These are phyloP conservation scores for Oryza rufipogon DNA, from an alignment of 176 grass and related monocot genomes.

Conservation along the genomic window DNA sequence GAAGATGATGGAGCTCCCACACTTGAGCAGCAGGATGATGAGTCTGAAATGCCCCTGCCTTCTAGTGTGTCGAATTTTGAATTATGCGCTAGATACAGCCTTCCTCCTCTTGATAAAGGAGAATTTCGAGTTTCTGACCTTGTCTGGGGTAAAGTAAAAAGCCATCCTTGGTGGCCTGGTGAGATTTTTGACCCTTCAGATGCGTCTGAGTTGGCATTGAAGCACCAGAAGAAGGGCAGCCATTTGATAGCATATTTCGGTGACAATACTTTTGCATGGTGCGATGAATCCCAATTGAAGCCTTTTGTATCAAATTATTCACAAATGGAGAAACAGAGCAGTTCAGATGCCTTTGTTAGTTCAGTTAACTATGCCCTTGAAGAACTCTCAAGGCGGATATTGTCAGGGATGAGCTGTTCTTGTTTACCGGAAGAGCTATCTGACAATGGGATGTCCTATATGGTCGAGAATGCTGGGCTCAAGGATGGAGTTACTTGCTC, in stretches of 20 bases:
- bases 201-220: slow-evolving; percentile 85
- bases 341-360: slow-evolving; percentile 66
- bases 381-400: slow-evolving; percentile 80
- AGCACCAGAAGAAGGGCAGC: slow-evolving; percentile 67
- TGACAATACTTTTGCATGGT: slow-evolving; percentile 98
- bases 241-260: slow-evolving; percentile 92
- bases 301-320: slow-evolving; percentile 77
- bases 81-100: slow-evolving; percentile 55
- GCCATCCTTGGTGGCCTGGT: slow-evolving; percentile 99
- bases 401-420: slow-evolving; percentile 75
- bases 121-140: slow-evolving; percentile 74
- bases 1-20: slow-evolving; percentile 7
- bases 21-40: neutral
- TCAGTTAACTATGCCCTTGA: slow-evolving; percentile 75
- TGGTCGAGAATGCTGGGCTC: slow-evolving; percentile 91
- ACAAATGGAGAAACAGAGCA: slow-evolving; percentile 92
- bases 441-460: slow-evolving; percentile 59
- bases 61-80: neutral
- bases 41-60: neutral
- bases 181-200: slow-evolving; percentile 84
- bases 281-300: slow-evolving; percentile 89
- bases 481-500: slow-evolving; percentile 71
- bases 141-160: slow-evolving; percentile 98
- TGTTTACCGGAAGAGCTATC: slow-evolving; percentile 66
- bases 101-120: slow-evolving; percentile 60